These are phyloP conservation scores for Puccinia polysora DNA, from an alignment of 1,284 basidiomycete genomes.

Conservation along the genomic window DNA sequence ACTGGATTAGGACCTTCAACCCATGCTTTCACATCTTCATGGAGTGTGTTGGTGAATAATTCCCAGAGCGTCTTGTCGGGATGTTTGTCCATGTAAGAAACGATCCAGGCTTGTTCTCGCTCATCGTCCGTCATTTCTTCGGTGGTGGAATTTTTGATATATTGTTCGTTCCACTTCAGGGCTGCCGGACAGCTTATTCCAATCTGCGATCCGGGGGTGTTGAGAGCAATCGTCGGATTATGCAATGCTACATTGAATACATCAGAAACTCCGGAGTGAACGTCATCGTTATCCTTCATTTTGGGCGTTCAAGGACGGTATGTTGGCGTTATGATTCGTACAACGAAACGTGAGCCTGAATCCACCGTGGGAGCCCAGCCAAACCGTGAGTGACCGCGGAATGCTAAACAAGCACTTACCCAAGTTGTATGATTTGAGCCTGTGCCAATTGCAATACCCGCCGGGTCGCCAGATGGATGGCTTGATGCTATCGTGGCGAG, in stretches of 20 bases:
- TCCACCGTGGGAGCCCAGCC: too few relatives aligned
- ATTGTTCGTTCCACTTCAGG: conserved; percentile 30
- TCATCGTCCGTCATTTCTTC: conserved; percentile 24
- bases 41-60: conserved; percentile 30
- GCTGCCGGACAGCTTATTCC: conserved; percentile 33
- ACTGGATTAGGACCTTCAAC: conserved; percentile 3
- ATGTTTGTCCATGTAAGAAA: conserved; percentile 34
- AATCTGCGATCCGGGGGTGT: conserved; percentile 8
- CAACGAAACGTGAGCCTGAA: too few relatives aligned
- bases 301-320: too few relatives aligned
- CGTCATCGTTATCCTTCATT: conserved; percentile 5
- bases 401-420: too few relatives aligned
- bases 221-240: conserved; percentile 20
- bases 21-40: conserved; percentile 32
- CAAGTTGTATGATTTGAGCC: too few relatives aligned
- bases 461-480: too few relatives aligned
- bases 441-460: too few relatives aligned
- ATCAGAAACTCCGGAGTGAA: conserved; percentile 5
- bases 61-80: conserved; percentile 43
- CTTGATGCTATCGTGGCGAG: too few relatives aligned
- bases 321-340: too few relatives aligned
- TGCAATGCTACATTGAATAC: conserved; percentile 36
- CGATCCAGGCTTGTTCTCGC: conserved; percentile 38
- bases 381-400: too few relatives aligned
- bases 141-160: conserved; percentile 16